A percentile compares a stretch with the other conserved stretches of the same genome.
phyloP scores from a whole-genome alignment of 2,329 filamentous ascomycete species.

The Lasiodiplodia hormozganensis region DNA sequence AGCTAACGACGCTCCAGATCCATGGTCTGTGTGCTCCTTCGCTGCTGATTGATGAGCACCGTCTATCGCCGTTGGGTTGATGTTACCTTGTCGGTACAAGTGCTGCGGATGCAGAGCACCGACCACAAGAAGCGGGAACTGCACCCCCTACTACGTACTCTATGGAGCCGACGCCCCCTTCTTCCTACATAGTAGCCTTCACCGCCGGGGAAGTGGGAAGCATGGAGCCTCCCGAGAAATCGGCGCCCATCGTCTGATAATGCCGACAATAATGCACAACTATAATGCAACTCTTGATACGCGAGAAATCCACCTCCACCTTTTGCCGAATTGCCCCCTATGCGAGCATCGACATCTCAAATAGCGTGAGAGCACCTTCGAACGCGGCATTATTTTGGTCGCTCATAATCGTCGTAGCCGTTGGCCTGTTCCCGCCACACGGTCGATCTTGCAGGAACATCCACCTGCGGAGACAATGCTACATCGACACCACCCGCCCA shows the following conservation, averaged over 20 bases:
- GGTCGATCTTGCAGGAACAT: slow-evolving; percentile 4
- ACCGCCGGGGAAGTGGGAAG: slow-evolving; percentile 19
- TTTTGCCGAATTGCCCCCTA: neutral
- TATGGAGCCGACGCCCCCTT: neutral
- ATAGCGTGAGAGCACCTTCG: neutral
- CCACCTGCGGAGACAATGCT: neutral
- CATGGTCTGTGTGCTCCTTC: slow-evolving; percentile 8
- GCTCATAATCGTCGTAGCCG: neutral
- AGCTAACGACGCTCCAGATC: slow-evolving; percentile 16
- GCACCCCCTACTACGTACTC: neutral
- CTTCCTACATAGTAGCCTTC: neutral
- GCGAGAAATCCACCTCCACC: neutral
- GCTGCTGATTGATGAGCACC: slow-evolving; percentile 9
- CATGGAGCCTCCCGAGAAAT: neutral
- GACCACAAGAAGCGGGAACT: slow-evolving; percentile 1
- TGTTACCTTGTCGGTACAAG: slow-evolving; percentile 5
- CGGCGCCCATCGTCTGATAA: neutral
- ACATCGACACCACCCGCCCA: slow-evolving; percentile 8
- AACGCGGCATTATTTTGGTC: slow-evolving; percentile 22
- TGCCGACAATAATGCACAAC: slow-evolving; percentile 6
- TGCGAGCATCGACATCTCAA: neutral
- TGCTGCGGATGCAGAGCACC: neutral
- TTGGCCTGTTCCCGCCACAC: neutral
- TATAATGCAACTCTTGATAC: neutral
- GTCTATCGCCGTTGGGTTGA: slow-evolving; percentile 2